Conservation (phyloP, 2,329 filamentous ascomycete species). For the Bipolaris bicolor region DNA sequence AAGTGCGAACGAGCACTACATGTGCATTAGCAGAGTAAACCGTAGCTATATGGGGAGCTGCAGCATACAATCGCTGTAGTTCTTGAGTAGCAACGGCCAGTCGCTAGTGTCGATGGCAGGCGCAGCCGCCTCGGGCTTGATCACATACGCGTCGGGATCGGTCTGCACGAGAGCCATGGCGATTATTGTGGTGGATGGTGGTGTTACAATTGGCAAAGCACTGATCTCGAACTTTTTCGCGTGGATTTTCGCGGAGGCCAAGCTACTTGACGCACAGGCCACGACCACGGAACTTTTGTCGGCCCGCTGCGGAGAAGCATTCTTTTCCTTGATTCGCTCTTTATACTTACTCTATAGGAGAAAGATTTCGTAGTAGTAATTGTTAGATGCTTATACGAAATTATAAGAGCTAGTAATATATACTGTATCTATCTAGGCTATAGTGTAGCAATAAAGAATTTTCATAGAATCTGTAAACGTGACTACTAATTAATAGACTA, state of each 20-base stretch:
- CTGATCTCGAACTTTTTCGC: constrained; percentile 36
- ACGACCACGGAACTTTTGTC: constrained; percentile 8
- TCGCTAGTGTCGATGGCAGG: constrained; percentile 82
- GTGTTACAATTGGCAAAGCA: constrained; percentile 37
- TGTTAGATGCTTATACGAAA: too few relatives aligned
- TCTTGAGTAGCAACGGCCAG: constrained; percentile 94
- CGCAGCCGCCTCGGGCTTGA: constrained; percentile 87
- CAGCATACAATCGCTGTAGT: constrained; percentile 86
- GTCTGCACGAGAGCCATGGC: constrained; percentile 47
- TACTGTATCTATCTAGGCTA: too few relatives aligned
- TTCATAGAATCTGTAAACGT: too few relatives aligned
- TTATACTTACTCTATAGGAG: background rate
- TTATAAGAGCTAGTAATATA: too few relatives aligned
- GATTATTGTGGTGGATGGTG: constrained; percentile 26
- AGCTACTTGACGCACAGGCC: constrained; percentile 16
- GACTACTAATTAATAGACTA: too few relatives aligned
- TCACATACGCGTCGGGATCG: constrained; percentile 73
- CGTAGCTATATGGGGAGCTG: constrained; percentile 40
- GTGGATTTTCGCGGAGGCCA: constrained; percentile 21
- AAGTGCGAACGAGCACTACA: constrained; percentile 86
- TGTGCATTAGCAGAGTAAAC: constrained; percentile 29
- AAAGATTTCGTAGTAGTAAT: too few relatives aligned
- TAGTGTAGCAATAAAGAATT: too few relatives aligned
- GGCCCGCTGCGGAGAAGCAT: constrained; percentile 7
- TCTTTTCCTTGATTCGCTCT: background rate